Evolutionary conservation across 805 yeast genomes (phyloP).

Genomic region (Kuraishia cidri): DNA sequence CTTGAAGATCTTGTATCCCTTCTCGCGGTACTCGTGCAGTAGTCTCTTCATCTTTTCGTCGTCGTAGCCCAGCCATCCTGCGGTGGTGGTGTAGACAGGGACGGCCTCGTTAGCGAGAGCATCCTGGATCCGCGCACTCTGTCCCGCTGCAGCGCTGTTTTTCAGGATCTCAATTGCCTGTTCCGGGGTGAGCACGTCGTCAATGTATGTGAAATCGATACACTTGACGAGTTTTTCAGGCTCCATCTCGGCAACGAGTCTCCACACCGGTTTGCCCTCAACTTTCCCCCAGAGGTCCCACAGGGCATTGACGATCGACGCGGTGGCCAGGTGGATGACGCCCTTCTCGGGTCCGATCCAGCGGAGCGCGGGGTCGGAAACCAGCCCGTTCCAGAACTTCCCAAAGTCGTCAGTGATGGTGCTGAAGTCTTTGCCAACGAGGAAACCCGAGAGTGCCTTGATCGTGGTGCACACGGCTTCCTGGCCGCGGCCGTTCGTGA

Average conservation of each 20-base stretch:
- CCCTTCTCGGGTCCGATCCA: conserved; percentile 39
- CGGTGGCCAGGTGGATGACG: conserved; percentile 29
- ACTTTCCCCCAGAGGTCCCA: conserved; percentile 35
- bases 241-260: conserved; percentile 28
- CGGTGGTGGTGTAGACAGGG: conserved; percentile 34
- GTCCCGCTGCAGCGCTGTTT: conserved; percentile 18
- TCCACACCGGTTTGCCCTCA: conserved; percentile 28
- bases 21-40: conserved; percentile 20
- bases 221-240: conserved; percentile 30
- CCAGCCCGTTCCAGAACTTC: conserved; percentile 28
- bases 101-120: conserved; percentile 25
- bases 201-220: conserved; percentile 30
- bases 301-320: conserved; percentile 28
- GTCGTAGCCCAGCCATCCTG: conserved; percentile 33
- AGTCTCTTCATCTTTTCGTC: conserved; percentile 29
- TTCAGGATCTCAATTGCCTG: conserved; percentile 24
- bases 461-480: conserved; percentile 25
- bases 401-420: conserved; percentile 29
- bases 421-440: too few species aligned
- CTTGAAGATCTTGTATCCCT: conserved; percentile 30
- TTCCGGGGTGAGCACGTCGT: conserved; percentile 33
- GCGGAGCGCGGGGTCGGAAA: conserved; percentile 28
- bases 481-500: conserved; percentile 29
- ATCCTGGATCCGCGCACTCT: conserved; percentile 19
- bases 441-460: too few species aligned